Conservation (phyloP, 2,329 filamentous ascomycete species). For the Colletotrichum echinochloae region DNA sequence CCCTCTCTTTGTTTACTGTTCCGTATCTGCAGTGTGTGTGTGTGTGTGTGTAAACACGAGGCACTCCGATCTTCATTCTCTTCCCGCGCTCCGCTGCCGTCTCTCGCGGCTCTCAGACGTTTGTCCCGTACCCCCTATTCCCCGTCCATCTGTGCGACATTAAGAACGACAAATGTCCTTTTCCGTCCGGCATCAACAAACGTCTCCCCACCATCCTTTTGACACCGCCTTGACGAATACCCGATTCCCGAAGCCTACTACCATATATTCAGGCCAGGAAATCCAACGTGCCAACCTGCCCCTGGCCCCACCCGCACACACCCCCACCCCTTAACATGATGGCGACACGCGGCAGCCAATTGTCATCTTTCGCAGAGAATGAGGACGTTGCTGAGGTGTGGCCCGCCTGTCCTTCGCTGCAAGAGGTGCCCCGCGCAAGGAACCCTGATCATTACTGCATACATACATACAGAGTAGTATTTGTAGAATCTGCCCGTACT, state of each 20-base stretch:
- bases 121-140: slow-evolving; percentile 9
- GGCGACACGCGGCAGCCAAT: slow-evolving; percentile 30
- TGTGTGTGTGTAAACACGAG: too few relatives aligned
- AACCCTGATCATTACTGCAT: neutral
- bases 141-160: neutral
- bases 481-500: neutral
- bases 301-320: slow-evolving; percentile 5
- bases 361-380: slow-evolving; percentile 13
- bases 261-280: neutral
- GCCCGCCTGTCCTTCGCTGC: slow-evolving; percentile 11
- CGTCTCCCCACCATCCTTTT: neutral
- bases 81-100: neutral
- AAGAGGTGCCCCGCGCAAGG: neutral
- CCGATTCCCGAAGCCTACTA: slow-evolving; percentile 3
- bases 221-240: slow-evolving; percentile 17
- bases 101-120: neutral
- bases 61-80: neutral
- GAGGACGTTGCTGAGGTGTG: slow-evolving; percentile 1
- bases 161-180: neutral
- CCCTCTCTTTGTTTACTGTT: neutral
- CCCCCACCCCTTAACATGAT: neutral
- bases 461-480: too few relatives aligned
- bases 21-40: neutral
- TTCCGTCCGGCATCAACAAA: neutral
- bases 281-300: neutral